phyloP scores from a whole-genome alignment of 78 protist genomes.

The Carpediemonas membranifera region DNA sequence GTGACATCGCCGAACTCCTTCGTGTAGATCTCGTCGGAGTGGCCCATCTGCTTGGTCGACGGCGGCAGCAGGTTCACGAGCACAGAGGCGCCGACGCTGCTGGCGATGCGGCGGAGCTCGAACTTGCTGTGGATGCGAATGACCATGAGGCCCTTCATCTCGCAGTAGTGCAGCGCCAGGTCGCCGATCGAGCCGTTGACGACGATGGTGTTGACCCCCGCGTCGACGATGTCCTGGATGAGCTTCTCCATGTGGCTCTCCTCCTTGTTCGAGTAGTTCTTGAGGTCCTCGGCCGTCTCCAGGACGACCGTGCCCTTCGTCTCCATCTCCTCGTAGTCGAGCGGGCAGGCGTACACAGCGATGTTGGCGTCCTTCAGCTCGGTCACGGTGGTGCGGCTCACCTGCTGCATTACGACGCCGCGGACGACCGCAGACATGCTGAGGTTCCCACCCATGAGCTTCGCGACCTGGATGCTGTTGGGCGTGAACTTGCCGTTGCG shows the following conservation, averaged over 20 bases:
- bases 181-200: constrained; percentile 75
- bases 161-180: constrained; percentile 84
- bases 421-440: constrained; percentile 46
- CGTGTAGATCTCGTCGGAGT: constrained; percentile 45
- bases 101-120: constrained; percentile 85
- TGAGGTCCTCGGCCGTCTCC: constrained; percentile 70
- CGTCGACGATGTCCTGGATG: constrained; percentile 62
- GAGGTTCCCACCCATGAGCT: constrained; percentile 81
- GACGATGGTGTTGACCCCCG: constrained; percentile 82
- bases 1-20: constrained; percentile 54
- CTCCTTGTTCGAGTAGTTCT: constrained; percentile 63
- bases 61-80: constrained; percentile 53
- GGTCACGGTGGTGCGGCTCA: constrained; percentile 53
- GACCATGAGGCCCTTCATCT: constrained; percentile 68
- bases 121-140: constrained; percentile 75
- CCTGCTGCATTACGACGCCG: constrained; percentile 80
- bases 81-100: too few species aligned
- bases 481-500: constrained; percentile 84
- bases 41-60: constrained; percentile 72
- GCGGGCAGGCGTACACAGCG: constrained; percentile 77
- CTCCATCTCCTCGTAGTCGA: constrained; percentile 82
- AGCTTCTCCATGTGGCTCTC: constrained; percentile 58
- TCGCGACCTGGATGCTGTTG: constrained; percentile 89
- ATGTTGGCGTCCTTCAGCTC: constrained; percentile 63
- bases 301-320: constrained; percentile 86